Evolutionary conservation across 305 asterid species (phyloP).

Genomic region (Solanum hybrid): DNA sequence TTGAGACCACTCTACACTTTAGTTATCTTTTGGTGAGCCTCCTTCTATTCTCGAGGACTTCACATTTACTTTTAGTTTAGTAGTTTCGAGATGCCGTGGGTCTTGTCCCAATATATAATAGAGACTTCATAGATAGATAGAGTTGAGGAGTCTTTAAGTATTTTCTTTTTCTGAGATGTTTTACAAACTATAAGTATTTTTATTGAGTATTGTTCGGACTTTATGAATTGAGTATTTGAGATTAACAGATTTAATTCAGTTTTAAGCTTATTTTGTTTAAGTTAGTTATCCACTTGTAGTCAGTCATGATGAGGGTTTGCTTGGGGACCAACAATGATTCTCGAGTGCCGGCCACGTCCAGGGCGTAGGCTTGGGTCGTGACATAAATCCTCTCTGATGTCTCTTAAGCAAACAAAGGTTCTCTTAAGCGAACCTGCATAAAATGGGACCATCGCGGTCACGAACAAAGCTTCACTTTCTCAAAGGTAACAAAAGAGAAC

Average conservation of each 20-base stretch:
- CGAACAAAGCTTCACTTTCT: no score
- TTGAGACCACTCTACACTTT: no score
- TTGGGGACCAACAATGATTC: background rate
- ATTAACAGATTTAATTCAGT: no score
- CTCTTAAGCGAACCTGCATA: no score
- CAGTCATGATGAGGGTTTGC: background rate
- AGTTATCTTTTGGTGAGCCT: background rate
- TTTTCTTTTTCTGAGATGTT: no score
- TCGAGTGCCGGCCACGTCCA: background rate
- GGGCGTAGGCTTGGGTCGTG: background rate
- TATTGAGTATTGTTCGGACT: no score
- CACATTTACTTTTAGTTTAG: background rate
- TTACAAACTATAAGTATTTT: no score
- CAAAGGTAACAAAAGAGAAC: no score
- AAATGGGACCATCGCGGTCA: no score
- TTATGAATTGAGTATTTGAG: background rate
- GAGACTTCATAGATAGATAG: background rate
- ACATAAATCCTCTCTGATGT: no score
- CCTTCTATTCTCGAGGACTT: background rate
- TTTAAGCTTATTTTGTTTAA: background rate
- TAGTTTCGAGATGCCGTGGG: background rate
- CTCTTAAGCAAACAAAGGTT: no score
- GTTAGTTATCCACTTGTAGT: background rate
- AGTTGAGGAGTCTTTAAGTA: background rate
- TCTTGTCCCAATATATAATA: background rate